Evolutionary conservation across 129 eudicot species (phyloP).

Genomic region (Escallonia rubra): DNA sequence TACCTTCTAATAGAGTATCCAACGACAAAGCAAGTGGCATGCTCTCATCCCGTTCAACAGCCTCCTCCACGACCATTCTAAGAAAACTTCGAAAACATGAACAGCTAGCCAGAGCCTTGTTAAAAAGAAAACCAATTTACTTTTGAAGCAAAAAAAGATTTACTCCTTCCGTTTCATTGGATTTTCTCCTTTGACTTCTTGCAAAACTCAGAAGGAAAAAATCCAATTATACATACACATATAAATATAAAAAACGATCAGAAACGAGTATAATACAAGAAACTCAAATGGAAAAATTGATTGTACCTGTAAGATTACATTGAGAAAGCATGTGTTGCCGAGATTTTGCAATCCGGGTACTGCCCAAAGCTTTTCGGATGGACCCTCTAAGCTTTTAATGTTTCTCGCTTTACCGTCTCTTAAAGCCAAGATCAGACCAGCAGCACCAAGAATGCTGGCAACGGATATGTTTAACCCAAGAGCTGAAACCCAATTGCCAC

Average conservation of each 20-base stretch:
- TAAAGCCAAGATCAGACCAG: conserved; percentile 48
- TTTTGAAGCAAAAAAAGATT: neutral
- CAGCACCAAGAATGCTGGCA: conserved; percentile 57
- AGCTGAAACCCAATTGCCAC: conserved; percentile 39
- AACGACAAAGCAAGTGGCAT: conserved; percentile 61
- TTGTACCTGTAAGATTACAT: conserved; percentile 90
- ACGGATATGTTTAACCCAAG: conserved; percentile 43
- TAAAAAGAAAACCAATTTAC: conserved; percentile 8
- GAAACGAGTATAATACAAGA: neutral
- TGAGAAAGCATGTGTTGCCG: conserved; percentile 88
- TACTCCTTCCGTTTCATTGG: too few species aligned
- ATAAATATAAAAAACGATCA: neutral
- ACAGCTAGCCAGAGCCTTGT: conserved; percentile 87
- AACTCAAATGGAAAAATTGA: conserved; percentile 1
- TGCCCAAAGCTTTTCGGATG: conserved; percentile 26
- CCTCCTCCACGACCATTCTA: conserved; percentile 42
- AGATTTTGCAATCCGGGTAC: conserved; percentile 84
- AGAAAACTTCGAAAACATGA: conserved; percentile 51
- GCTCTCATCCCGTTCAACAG: conserved; percentile 36
- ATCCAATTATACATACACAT: too few species aligned
- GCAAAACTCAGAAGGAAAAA: neutral
- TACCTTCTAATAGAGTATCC: conserved; percentile 69
- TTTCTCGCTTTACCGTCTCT: conserved; percentile 40
- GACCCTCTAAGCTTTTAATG: conserved; percentile 10
- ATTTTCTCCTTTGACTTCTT: neutral